Conservation (phyloP, 192 early-diverging fungal species). For the Coemansia sp. region DNA sequence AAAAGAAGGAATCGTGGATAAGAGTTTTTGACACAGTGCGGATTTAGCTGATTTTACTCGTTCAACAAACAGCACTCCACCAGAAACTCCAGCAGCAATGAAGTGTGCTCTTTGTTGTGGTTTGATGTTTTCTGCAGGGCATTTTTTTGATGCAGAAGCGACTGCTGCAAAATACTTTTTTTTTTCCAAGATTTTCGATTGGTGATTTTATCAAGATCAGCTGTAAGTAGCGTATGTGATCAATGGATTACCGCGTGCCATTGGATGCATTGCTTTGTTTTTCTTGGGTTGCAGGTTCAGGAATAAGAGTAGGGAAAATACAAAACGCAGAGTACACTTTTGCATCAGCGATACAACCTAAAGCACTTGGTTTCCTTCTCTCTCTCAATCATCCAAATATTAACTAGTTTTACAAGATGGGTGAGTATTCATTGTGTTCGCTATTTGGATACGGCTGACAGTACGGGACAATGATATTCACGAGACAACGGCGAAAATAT, state of each 20-base stretch:
- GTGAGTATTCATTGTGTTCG: conserved; percentile 18
- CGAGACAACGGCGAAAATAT: neutral
- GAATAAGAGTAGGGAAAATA: neutral
- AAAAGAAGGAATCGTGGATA: neutral
- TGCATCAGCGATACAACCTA: neutral
- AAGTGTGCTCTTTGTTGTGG: neutral
- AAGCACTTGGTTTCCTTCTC: conserved; percentile 16
- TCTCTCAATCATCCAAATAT: conserved; percentile 37
- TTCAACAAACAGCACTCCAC: neutral
- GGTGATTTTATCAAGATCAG: conserved; percentile 5
- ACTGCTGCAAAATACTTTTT: conserved; percentile 1
- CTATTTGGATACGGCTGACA: neutral
- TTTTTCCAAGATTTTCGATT: neutral
- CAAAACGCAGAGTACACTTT: neutral
- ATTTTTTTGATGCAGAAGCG: neutral
- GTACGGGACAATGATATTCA: neutral
- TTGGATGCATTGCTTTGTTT: neutral
- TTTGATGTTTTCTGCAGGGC: neutral
- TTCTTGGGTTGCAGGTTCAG: neutral
- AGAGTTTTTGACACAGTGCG: neutral
- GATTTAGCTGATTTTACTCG: neutral
- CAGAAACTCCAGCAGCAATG: neutral
- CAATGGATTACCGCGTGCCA: neutral
- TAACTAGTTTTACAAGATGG: conserved; percentile 37
- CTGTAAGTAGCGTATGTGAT: no score